phyloP scores from a whole-genome alignment of 768 basidiomycete genomes.

The Trametes gibbosa region DNA sequence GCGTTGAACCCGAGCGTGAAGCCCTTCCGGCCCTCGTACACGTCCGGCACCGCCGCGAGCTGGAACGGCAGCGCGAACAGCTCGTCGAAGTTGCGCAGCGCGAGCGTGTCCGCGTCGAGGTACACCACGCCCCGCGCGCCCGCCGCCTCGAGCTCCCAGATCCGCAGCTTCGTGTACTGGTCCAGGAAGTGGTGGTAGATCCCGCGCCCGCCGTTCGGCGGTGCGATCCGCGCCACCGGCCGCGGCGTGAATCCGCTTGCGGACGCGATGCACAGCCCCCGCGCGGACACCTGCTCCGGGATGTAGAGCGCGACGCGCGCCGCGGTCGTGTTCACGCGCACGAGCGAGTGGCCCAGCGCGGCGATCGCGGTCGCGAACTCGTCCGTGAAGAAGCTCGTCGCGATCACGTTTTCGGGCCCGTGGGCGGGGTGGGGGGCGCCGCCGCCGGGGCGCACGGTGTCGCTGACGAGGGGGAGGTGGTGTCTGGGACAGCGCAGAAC shows the following conservation, averaged over 20 bases:
- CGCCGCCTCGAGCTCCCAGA: conserved; percentile 37
- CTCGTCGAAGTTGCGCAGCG: conserved; percentile 42
- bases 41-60: conserved; percentile 43
- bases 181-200: conserved; percentile 37
- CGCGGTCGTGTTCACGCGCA: conserved; percentile 31
- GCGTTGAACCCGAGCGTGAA: conserved; percentile 41
- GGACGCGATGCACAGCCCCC: conserved; percentile 39
- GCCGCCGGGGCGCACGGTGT: not conserved
- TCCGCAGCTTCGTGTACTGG: conserved; percentile 43
- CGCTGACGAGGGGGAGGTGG: conserved; percentile 5
- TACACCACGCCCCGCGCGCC: conserved; percentile 37
- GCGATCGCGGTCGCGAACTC: conserved; percentile 31
- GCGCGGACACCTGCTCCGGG: conserved; percentile 35
- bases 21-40: conserved; percentile 31
- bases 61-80: conserved; percentile 41
- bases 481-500: conserved; percentile 7
- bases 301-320: conserved; percentile 33
- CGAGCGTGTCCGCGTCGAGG: conserved; percentile 44
- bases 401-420: conserved; percentile 25
- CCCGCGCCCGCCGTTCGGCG: conserved; percentile 38
- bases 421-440: not conserved
- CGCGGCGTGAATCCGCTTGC: conserved; percentile 39
- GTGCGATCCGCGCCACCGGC: conserved; percentile 36
- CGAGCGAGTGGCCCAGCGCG: conserved; percentile 33
- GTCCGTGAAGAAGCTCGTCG: conserved; percentile 33